These are phyloP conservation scores for Calonectria henricotiae DNA, from an alignment of 2,329 filamentous ascomycete genomes.

Conservation along the genomic window DNA sequence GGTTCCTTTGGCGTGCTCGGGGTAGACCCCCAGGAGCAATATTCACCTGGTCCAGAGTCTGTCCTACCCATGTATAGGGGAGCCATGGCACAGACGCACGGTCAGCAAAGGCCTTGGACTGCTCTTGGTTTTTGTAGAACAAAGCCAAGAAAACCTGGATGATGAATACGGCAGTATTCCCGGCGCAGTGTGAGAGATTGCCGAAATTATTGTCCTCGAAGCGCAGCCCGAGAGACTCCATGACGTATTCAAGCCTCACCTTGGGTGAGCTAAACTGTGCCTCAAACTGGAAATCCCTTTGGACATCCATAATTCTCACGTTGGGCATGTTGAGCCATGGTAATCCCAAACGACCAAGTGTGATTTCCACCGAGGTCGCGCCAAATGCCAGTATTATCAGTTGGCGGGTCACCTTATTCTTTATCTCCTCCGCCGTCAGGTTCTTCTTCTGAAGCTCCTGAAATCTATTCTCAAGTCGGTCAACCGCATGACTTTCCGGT, in stretches of 20 bases:
- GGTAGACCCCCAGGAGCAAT: slow-evolving; percentile 33
- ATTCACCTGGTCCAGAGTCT: slow-evolving; percentile 43
- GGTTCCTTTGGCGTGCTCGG: slow-evolving; percentile 24
- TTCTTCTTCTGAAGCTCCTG: slow-evolving; percentile 30
- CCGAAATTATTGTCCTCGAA: slow-evolving; percentile 44
- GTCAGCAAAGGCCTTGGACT: slow-evolving; percentile 31
- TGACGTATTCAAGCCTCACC: slow-evolving; percentile 36
- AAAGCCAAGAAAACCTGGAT: slow-evolving; percentile 35
- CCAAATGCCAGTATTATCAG: slow-evolving; percentile 40
- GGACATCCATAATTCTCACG: slow-evolving; percentile 37
- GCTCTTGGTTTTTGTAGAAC: slow-evolving; percentile 36
- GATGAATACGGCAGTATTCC: slow-evolving; percentile 41
- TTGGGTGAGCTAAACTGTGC: slow-evolving; percentile 28
- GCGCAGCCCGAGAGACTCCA: slow-evolving; percentile 40
- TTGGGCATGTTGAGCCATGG: slow-evolving; percentile 19
- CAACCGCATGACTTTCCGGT: background rate
- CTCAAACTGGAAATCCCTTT: slow-evolving; percentile 31
- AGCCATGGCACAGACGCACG: slow-evolving; percentile 38
- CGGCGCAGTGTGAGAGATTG: slow-evolving; percentile 35
- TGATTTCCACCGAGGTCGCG: slow-evolving; percentile 12
- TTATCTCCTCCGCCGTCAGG: slow-evolving; percentile 28
- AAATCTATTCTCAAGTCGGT: slow-evolving; percentile 27
- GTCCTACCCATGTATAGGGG: slow-evolving; percentile 44
- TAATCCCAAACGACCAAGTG: slow-evolving; percentile 27
- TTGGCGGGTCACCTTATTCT: slow-evolving; percentile 11